These are phyloP conservation scores for Lachnellula hyalina DNA, from an alignment of 2,329 filamentous ascomycete species.

Conservation along the genomic window DNA sequence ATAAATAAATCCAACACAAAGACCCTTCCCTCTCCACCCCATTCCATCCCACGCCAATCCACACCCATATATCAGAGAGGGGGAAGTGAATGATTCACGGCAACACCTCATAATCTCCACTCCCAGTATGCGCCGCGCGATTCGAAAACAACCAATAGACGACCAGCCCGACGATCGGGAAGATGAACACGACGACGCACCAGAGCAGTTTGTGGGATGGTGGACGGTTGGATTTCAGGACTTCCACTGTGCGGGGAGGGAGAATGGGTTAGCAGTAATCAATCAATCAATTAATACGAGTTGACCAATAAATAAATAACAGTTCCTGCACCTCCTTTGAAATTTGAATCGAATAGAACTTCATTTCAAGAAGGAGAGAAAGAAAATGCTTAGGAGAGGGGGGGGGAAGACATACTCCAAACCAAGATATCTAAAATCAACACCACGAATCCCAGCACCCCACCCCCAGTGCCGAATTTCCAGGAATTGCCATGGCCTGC, in stretches of 20 bases:
- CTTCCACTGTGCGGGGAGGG: no score
- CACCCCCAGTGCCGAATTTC: slow-evolving; percentile 57
- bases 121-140: slow-evolving; percentile 48
- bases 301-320: background rate
- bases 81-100: slow-evolving; percentile 2
- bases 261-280: no score
- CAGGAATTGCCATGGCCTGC: slow-evolving; percentile 39
- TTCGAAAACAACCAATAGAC: slow-evolving; percentile 62
- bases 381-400: background rate
- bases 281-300: background rate
- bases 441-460: slow-evolving; percentile 56
- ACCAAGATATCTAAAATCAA: slow-evolving; percentile 58
- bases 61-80: background rate
- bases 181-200: slow-evolving; percentile 59
- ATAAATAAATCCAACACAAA: no score
- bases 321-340: background rate
- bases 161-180: slow-evolving; percentile 56
- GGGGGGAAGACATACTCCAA: slow-evolving; percentile 46
- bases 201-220: slow-evolving; percentile 54
- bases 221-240: slow-evolving; percentile 58
- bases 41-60: background rate
- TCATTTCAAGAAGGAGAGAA: no score
- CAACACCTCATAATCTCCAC: slow-evolving; percentile 48
- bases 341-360: no score
- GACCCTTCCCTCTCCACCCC: no score